phyloP scores from a whole-genome alignment of 352 stramenopile species.

The Detonula confervacea region DNA sequence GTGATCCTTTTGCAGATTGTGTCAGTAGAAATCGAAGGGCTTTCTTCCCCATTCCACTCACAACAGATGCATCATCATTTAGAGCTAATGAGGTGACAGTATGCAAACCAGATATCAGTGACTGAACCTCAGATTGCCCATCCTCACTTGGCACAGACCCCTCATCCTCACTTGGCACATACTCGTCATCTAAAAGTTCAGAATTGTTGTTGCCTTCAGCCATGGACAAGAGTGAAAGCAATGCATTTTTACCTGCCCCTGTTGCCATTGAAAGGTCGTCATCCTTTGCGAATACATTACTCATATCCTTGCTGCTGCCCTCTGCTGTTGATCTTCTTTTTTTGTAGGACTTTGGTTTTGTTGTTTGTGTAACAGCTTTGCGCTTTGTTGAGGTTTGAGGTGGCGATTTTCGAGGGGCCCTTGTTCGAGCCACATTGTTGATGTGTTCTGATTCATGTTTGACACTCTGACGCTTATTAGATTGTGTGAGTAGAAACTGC shows the following conservation, averaged over 20 bases:
- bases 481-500: constrained; percentile 17
- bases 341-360: not conserved
- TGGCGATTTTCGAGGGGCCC: not conserved
- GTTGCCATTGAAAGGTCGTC: too few relatives aligned
- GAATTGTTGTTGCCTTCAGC: constrained; percentile 4
- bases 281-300: too few relatives aligned
- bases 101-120: too few relatives aligned
- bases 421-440: not conserved
- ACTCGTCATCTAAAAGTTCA: constrained; percentile 4
- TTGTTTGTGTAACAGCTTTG: too few relatives aligned
- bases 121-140: too few relatives aligned
- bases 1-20: constrained; percentile 2
- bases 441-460: not conserved
- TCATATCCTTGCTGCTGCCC: too few relatives aligned
- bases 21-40: constrained; percentile 21
- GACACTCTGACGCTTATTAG: too few relatives aligned
- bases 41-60: constrained; percentile 23
- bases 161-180: too few relatives aligned
- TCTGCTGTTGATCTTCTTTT: too few relatives aligned
- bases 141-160: too few relatives aligned
- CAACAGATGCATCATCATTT: constrained; percentile 23
- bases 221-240: constrained; percentile 28
- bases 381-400: too few relatives aligned
- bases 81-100: too few relatives aligned
- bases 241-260: not conserved